phyloP scores from a whole-genome alignment of 352 stramenopile genomes.

The Globisporangium ultimum region DNA sequence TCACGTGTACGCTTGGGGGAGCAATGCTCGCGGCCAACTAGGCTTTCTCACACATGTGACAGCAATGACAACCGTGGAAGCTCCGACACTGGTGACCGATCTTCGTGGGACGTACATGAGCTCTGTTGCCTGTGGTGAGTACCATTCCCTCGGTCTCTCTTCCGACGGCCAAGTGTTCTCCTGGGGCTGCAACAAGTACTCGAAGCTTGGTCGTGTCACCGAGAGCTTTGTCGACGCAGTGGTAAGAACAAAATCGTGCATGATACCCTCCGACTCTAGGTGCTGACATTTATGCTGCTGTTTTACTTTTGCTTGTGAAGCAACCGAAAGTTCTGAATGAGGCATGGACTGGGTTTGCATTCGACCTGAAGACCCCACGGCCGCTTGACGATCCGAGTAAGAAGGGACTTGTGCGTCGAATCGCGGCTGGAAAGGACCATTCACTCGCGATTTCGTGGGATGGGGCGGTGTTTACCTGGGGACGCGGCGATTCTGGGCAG shows the following conservation, averaged over 20 bases:
- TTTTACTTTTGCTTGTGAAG: constrained; percentile 16
- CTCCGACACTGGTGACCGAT: constrained; percentile 34
- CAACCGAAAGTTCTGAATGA: constrained; percentile 36
- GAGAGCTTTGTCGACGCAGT: constrained; percentile 34
- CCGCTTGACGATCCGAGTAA: constrained; percentile 11
- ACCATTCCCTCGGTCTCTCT: constrained; percentile 66
- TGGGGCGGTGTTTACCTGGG: constrained; percentile 65
- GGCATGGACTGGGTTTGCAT: constrained; percentile 36
- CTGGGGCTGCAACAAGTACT: constrained; percentile 71
- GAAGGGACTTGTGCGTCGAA: constrained; percentile 37
- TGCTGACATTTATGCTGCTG: constrained; percentile 3
- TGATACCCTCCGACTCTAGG: constrained; percentile 3
- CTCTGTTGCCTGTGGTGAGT: constrained; percentile 62
- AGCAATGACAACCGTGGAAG: constrained; percentile 22
- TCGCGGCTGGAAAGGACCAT: constrained; percentile 63
- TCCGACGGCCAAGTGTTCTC: constrained; percentile 60
- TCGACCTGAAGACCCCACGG: constrained; percentile 24
- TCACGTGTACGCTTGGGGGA: constrained; percentile 73
- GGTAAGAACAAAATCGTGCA: constrained; percentile 14
- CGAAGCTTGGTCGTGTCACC: constrained; percentile 47
- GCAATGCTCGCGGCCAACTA: constrained; percentile 48
- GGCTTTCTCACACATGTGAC: constrained; percentile 29
- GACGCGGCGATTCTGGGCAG: constrained; percentile 57
- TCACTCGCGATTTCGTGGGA: constrained; percentile 55
- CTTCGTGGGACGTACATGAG: constrained; percentile 60